Evolutionary conservation across 768 basidiomycete species (phyloP).

Genomic region (Boletus subcaerulescens): DNA sequence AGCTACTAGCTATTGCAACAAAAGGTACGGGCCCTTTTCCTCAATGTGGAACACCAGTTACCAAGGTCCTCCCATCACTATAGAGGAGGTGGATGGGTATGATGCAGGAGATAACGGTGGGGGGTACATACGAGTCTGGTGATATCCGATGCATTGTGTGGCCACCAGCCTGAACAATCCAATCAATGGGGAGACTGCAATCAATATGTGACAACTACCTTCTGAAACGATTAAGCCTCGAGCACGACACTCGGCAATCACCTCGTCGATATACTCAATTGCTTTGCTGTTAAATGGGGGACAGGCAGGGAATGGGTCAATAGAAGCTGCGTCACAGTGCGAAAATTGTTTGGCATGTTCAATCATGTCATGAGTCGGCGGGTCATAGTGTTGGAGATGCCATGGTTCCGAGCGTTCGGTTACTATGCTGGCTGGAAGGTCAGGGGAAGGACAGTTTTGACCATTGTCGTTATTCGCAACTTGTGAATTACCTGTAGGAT

Average conservation of each 20-base stretch:
- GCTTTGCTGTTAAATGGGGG: background rate
- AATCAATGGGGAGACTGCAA: too few species aligned
- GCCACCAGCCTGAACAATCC: too few species aligned
- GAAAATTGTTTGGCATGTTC: too few species aligned
- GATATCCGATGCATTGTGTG: too few species aligned
- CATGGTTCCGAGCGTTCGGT: background rate
- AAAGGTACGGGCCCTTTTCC: background rate
- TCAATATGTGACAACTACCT: background rate
- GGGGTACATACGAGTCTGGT: background rate
- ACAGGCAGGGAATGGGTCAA: slow-evolving; percentile 1
- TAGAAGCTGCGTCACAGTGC: background rate
- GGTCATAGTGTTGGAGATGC: slow-evolving; percentile 6
- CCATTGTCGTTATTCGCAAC: background rate
- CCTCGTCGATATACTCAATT: background rate
- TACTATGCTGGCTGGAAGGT: background rate
- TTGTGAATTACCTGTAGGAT: background rate
- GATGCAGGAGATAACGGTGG: too few species aligned
- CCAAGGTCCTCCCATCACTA: background rate
- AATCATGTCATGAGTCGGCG: background rate
- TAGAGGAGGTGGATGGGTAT: too few species aligned
- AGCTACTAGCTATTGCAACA: too few species aligned
- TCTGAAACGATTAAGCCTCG: background rate
- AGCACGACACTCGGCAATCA: background rate
- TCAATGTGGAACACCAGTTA: background rate
- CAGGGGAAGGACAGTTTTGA: background rate